Evolutionary conservation across 352 stramenopile genomes (phyloP), one percentile per base, ranked within the genome.

Genomic region (Pythium volutum): DNA sequence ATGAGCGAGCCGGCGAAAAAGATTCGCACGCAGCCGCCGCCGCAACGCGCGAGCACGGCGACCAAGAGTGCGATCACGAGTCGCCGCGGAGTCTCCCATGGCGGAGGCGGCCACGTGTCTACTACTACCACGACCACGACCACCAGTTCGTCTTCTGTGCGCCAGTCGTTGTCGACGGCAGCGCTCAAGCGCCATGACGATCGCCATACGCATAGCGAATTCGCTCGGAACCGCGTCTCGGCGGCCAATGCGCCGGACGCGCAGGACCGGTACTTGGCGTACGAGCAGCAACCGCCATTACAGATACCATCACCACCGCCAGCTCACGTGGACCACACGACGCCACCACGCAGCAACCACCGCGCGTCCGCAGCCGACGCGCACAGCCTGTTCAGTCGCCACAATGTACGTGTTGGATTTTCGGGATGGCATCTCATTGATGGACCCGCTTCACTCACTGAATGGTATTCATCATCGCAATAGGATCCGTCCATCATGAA

Each of bases 401-500:
- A 70, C 34, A 54, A 51, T 33, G 64, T 70, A 48, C 39, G 62
- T 51, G 29, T 47, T 41, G 49, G 27, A 38, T 16, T 14, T 38
- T 43, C 36, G 2, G 14, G 36, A 43, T n/a, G n/a, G n/a, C n/a
- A n/a, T n/a, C n/a, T n/a, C n/a, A n/a, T n/a, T n/a, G n/a, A n/a
- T n/a, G n/a, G n/a, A n/a, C n/a, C n/a, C n/a, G n/a, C n/a, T 53
- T 11, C 31, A 12, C 31, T 36, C 31, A 36, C n/a, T n/a, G n/a
- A n/a, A n/a, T n/a, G n/a, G n/a, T n/a, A n/a, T n/a, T n/a, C n/a
- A n/a, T n/a, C n/a, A 16, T n/a, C 51, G 18, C 20, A 18, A 20
- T 53, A 70, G 64, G 64, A 70, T 38, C 64, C 51, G 18, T 59
- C 64, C 1, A 58, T 70, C 15, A 15, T 60, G 41, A 60, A 51